phyloP scores from a whole-genome alignment of 768 basidiomycete species.

The Hypholoma sublateritium region DNA sequence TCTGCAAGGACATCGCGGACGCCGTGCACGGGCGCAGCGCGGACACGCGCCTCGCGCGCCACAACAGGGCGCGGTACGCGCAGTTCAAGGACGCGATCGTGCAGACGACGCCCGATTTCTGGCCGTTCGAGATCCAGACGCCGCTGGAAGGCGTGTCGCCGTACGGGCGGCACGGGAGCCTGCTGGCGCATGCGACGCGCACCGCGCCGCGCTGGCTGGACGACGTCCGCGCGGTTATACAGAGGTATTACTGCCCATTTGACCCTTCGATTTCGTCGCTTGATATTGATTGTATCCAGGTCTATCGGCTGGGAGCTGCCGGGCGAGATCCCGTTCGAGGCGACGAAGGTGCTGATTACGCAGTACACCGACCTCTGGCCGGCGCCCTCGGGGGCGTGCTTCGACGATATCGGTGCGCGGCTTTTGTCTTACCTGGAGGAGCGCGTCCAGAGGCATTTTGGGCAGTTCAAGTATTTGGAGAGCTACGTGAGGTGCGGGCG shows the following conservation, averaged over 20 bases:
- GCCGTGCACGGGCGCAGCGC: constrained; percentile 25
- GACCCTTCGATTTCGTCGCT: not conserved
- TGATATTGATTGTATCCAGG: constrained; percentile 14
- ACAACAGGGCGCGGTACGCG: constrained; percentile 26
- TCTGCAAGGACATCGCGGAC: constrained; percentile 34
- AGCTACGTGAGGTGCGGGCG: constrained; percentile 22
- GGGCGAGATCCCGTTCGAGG: constrained; percentile 33
- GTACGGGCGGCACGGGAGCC: not conserved
- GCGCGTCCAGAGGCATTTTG: constrained; percentile 27
- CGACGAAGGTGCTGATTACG: constrained; percentile 26
- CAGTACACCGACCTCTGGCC: constrained; percentile 29
- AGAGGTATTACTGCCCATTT: constrained; percentile 20
- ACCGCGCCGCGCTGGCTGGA: constrained; percentile 14
- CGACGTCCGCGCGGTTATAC: constrained; percentile 29
- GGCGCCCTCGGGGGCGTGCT: constrained; percentile 26
- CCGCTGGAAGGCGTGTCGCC: not conserved
- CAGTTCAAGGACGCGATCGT: constrained; percentile 30
- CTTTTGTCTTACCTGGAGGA: constrained; percentile 15
- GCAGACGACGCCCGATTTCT: constrained; percentile 33
- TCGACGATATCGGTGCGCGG: constrained; percentile 22
- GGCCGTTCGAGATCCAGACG: constrained; percentile 18
- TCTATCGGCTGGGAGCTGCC: constrained; percentile 39
- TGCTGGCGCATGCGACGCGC: not conserved
- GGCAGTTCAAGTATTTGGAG: constrained; percentile 27
- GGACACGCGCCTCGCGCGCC: constrained; percentile 27